Evolutionary conservation across 805 yeast genomes (phyloP).

Genomic region (Ogataea salicorniae): DNA sequence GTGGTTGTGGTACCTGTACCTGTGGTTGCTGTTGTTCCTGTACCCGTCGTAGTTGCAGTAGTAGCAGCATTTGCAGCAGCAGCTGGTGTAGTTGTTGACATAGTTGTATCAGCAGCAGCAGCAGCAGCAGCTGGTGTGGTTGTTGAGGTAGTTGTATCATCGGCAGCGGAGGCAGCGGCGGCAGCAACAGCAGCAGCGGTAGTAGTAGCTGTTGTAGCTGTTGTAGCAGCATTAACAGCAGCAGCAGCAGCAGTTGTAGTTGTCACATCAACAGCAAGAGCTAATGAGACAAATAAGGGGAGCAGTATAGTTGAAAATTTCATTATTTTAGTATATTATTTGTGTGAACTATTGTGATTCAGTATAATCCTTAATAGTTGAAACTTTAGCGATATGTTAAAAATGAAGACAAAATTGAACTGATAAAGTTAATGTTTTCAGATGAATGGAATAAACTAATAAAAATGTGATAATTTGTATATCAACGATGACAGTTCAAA

Average conservation of each 20-base stretch:
- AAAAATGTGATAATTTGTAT: too few relatives aligned
- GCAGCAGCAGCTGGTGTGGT: slow-evolving; percentile 38
- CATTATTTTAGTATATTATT: slow-evolving; percentile 2
- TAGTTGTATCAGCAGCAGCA: slow-evolving; percentile 18
- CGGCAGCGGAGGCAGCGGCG: slow-evolving; percentile 27
- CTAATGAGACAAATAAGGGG: slow-evolving; percentile 4
- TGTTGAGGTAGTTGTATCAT: slow-evolving; percentile 23
- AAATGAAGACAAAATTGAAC: too few relatives aligned
- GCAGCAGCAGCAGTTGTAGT: slow-evolving; percentile 10
- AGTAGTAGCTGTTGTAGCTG: slow-evolving; percentile 8
- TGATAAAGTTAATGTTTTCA: too few relatives aligned
- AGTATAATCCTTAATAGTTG: neutral
- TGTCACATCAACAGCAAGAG: slow-evolving; percentile 12
- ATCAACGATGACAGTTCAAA: too few relatives aligned
- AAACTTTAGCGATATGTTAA: neutral
- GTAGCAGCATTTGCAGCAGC: slow-evolving; percentile 5
- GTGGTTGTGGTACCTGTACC: slow-evolving; percentile 2
- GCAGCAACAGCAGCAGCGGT: slow-evolving; percentile 17
- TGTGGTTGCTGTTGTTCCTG: slow-evolving; percentile 4
- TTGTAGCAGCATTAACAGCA: slow-evolving; percentile 5
- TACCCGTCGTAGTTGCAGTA: slow-evolving; percentile 3
- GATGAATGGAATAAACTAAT: too few relatives aligned
- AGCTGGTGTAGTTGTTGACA: slow-evolving; percentile 5
- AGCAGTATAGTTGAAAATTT: slow-evolving; percentile 6
- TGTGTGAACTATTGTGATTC: neutral